A percentile compares a stretch with the other conserved stretches of the same genome.
phyloP scores from a whole-genome alignment of 345 rosid genomes.

The Populus euphratica region DNA sequence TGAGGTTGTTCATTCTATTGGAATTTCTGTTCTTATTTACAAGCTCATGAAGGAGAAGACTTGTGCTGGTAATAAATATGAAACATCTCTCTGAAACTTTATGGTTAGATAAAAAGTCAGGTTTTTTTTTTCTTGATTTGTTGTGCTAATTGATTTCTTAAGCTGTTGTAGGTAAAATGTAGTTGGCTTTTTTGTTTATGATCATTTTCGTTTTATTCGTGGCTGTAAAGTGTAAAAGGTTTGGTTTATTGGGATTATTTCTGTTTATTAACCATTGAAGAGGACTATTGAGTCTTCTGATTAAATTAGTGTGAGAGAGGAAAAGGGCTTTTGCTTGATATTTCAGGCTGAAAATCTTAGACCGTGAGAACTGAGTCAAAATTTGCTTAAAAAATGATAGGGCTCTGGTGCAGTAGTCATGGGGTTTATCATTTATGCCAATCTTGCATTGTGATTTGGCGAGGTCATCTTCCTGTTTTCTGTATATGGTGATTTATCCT shows the following conservation, averaged over 20 bases:
- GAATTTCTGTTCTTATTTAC: conserved; percentile 88
- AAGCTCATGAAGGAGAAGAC: conserved; percentile 92
- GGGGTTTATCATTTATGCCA: neutral
- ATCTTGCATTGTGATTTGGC: neutral
- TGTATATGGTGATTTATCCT: neutral
- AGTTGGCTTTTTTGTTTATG: neutral
- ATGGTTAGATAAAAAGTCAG: neutral
- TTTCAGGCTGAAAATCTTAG: neutral
- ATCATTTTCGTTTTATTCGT: neutral
- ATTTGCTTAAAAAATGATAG: neutral
- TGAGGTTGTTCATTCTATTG: conserved; percentile 90
- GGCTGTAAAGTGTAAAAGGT: neutral
- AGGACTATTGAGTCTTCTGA: neutral
- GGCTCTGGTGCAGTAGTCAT: neutral
- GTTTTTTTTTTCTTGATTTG: neutral
- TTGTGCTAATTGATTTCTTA: neutral
- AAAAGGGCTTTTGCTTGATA: neutral
- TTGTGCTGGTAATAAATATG: conserved; percentile 61
- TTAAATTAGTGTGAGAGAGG: no score
- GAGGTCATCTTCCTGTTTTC: neutral
- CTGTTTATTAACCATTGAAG: neutral
- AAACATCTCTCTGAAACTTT: neutral
- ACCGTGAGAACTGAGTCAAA: neutral
- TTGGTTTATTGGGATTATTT: neutral
- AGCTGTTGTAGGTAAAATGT: neutral